Conservation (phyloP, 116 monocot species). For the Iris pallida region DNA sequence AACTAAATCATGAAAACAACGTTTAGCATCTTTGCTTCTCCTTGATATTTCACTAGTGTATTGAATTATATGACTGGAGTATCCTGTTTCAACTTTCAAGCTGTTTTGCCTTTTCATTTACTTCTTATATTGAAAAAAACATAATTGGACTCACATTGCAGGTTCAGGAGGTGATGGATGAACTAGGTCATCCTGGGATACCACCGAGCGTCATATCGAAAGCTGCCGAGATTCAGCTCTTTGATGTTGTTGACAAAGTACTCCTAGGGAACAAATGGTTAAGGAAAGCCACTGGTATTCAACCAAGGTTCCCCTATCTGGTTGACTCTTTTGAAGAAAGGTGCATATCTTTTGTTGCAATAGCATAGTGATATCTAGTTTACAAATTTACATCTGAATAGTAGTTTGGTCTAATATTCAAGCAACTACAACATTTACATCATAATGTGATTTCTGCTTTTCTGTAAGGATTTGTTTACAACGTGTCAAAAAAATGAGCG, state of each 20-base stretch:
- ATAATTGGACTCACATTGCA: slow-evolving; percentile 14
- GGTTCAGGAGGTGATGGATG: slow-evolving; percentile 93
- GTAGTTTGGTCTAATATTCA: too few relatives aligned
- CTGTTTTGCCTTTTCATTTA: neutral
- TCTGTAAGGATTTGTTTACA: too few relatives aligned
- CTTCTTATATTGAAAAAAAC: slow-evolving; percentile 2
- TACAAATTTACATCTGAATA: neutral
- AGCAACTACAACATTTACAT: too few relatives aligned
- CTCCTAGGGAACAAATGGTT: slow-evolving; percentile 93
- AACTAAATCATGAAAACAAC: neutral
- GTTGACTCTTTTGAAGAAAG: slow-evolving; percentile 98
- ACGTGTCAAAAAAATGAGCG: too few relatives aligned
- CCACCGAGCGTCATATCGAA: slow-evolving; percentile 78
- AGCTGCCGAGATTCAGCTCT: slow-evolving; percentile 80
- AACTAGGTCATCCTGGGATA: slow-evolving; percentile 71
- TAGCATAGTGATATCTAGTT: neutral
- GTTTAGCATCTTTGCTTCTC: neutral
- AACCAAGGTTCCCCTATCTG: slow-evolving; percentile 89
- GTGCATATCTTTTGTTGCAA: slow-evolving; percentile 24
- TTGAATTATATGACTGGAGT: neutral
- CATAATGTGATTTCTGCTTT: too few relatives aligned
- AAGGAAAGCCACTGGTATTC: slow-evolving; percentile 87
- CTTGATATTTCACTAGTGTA: slow-evolving; percentile 1
- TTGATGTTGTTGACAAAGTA: slow-evolving; percentile 78
- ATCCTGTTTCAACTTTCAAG: neutral